Conservation (phyloP, 2,329 filamentous ascomycete genomes). For the Fusarium acutatum region DNA sequence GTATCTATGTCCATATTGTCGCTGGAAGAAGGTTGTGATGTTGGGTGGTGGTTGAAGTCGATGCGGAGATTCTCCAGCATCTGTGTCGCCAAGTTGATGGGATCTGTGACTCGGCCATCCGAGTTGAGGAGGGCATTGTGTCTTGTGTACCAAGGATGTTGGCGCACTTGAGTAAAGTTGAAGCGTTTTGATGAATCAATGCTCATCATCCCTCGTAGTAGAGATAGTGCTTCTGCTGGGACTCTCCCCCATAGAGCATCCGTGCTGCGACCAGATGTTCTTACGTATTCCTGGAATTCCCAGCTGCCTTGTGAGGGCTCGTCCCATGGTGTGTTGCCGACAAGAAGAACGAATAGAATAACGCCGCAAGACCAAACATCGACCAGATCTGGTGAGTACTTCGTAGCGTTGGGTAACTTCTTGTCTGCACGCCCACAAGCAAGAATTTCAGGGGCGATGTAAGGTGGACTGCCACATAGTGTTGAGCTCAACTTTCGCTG, state of each 20-base stretch:
- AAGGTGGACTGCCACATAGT: conserved; percentile 94
- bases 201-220: conserved; percentile 93
- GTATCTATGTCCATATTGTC: conserved; percentile 78
- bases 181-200: conserved; percentile 80
- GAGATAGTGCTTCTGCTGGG: conserved; percentile 76
- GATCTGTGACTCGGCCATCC: conserved; percentile 80
- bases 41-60: conserved; percentile 78
- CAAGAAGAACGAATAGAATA: conserved; percentile 93
- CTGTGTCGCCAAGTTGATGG: conserved; percentile 85
- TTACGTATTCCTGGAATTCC: conserved; percentile 89
- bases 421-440: conserved; percentile 59
- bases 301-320: conserved; percentile 86
- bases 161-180: conserved; percentile 83
- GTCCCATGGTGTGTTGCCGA: conserved; percentile 98
- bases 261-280: conserved; percentile 79
- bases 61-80: conserved; percentile 94
- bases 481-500: conserved; percentile 83
- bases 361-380: conserved; percentile 99
- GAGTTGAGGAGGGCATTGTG: conserved; percentile 78
- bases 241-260: conserved; percentile 88
- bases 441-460: conserved; percentile 94
- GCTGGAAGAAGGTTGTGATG: conserved; percentile 51
- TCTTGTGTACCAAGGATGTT: conserved; percentile 94
- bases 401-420: conserved; percentile 57
- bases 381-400: conserved; percentile 80